Percentiles rank a stretch among this genome's conserved stretches.
phyloP scores from a whole-genome alignment of 768 basidiomycete genomes.

The Macrolepiota albuminosa region DNA sequence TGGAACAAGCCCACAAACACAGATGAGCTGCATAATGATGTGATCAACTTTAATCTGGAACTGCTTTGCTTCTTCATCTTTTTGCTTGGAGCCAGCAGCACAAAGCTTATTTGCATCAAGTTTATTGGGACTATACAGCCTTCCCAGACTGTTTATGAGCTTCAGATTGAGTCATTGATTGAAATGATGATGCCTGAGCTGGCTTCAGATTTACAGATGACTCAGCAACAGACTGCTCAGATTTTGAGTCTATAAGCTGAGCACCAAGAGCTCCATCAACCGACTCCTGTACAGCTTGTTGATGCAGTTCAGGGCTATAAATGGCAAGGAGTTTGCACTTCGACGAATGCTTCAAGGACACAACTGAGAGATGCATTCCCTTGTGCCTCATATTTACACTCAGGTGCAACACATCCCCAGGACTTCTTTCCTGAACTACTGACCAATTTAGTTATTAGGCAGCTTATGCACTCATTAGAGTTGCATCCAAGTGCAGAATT shows the following conservation, averaged over 20 bases:
- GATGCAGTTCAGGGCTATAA: not conserved
- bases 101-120: not conserved
- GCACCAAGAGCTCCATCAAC: not conserved
- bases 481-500: not conserved
- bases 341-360: not conserved
- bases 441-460: not conserved
- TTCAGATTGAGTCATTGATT: too few species aligned
- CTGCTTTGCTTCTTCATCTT: not conserved
- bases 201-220: too few species aligned
- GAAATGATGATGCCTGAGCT: not conserved
- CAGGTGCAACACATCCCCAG: not conserved
- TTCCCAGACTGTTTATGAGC: not conserved
- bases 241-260: not conserved
- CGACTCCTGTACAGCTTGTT: not conserved
- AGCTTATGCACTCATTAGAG: not conserved
- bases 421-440: not conserved
- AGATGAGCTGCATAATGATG: too few species aligned
- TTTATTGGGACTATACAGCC: not conserved
- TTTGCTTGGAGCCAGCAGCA: not conserved
- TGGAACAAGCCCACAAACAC: not conserved
- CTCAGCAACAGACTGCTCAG: too few species aligned
- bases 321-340: not conserved
- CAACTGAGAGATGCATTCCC: not conserved
- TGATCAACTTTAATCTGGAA: not conserved
- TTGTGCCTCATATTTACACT: not conserved